Evolutionary conservation across 305 asterid species (phyloP), one percentile per base, ranked within the genome.

Genomic region (Striga hermonthica): DNA sequence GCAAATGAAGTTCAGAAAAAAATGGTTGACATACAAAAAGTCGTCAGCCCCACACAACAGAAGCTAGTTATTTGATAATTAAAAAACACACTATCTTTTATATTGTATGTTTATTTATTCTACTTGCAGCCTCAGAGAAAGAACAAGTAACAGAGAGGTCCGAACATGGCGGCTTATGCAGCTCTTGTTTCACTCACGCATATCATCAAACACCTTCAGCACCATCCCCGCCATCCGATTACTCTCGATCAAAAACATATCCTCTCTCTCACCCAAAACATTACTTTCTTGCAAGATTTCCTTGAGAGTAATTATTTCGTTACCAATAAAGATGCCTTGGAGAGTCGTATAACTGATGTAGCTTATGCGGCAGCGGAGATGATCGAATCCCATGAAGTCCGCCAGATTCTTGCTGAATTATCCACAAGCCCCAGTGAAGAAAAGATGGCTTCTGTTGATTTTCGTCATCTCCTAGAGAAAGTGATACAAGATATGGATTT

Each of bases 151-250:
- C 31, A 22, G 31, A 22, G 31, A 22, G 31, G 31, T 22, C 31
- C 31, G 31, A 48, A 48, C 3, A 73, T 73, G 82, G 79, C 76
- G 22, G 79, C 82, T 50, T 78, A 74, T 52, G 82, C 73, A 52
- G 66, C 79, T 45, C 70, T 74, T 0, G 67, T 72, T 66, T 78
- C 79, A 41, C 60, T 78, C 1, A 10, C 47, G 62, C 59, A 48
- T 2, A 31, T 36, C 28, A 45, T 74, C 3, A 60, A 70, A 4
- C 59, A 77, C 38, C 36, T 77, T 38, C 35, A 64, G 7, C 50
- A 52, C 9, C 80, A 76, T 61, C 67, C 75, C 3, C 55, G 59
- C 57, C 75, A 58, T 14, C 77, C 75, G 2, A 35, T 72, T 39
- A 35, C 60, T 39, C 72, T 69, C 5, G 35, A 65, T 6, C 11